Evolutionary conservation across 306 rosid genomes (phyloP).

Genomic region (Begonia fuchsioides): DNA sequence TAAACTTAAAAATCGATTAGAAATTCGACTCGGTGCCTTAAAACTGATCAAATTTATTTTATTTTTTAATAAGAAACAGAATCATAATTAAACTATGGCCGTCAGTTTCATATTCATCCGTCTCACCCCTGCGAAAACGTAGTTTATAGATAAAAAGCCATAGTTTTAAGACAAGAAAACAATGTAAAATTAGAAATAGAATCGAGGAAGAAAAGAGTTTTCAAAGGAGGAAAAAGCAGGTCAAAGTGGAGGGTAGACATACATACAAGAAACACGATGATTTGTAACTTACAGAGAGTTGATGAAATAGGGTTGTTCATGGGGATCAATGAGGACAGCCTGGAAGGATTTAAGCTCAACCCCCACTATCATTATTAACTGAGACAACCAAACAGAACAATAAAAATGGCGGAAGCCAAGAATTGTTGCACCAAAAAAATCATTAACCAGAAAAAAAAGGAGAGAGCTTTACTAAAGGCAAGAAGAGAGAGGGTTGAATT

Average conservation of each 20-base stretch:
- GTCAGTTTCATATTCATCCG: too few species aligned
- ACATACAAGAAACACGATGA: slow-evolving; percentile 9
- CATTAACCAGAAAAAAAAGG: slow-evolving; percentile 11
- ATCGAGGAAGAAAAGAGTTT: slow-evolving; percentile 28
- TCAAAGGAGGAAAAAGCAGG: slow-evolving; percentile 38
- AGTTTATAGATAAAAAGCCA: too few species aligned
- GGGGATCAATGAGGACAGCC: slow-evolving; percentile 57
- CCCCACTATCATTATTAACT: slow-evolving; percentile 62
- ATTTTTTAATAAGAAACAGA: too few species aligned
- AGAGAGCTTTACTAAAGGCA: slow-evolving; percentile 41
- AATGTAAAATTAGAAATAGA: slow-evolving; percentile 2
- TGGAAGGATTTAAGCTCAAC: slow-evolving; percentile 65
- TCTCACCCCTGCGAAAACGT: too few species aligned
- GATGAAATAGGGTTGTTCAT: slow-evolving; percentile 10
- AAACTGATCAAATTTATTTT: too few species aligned
- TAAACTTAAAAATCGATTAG: too few species aligned
- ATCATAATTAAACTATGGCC: too few species aligned
- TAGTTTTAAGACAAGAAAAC: neutral
- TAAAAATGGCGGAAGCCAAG: slow-evolving; percentile 19
- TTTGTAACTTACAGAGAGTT: neutral
- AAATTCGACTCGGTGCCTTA: too few species aligned
- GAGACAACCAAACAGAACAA: slow-evolving; percentile 9
- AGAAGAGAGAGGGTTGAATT: slow-evolving; percentile 15
- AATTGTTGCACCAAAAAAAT: slow-evolving; percentile 20
- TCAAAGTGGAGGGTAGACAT: slow-evolving; percentile 42